Evolutionary conservation across 495 filamentous ascomycete species (phyloP).

Genomic region (Sordaria brevicollis): DNA sequence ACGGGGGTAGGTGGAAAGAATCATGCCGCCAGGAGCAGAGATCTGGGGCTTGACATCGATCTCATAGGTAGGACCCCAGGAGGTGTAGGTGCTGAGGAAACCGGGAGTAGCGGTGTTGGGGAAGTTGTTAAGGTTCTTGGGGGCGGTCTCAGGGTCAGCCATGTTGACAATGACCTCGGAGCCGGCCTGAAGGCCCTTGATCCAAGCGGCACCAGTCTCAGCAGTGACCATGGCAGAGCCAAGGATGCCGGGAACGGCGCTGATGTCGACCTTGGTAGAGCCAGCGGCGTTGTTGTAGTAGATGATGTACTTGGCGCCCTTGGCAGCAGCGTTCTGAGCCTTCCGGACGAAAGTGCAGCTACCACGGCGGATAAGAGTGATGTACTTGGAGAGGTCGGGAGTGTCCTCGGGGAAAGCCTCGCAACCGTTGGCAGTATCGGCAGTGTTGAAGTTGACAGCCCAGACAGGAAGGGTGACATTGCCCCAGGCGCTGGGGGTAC

Average conservation of each 20-base stretch:
- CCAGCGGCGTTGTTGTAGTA: slow-evolving; percentile 41
- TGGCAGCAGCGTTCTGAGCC: slow-evolving; percentile 35
- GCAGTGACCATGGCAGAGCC: slow-evolving; percentile 36
- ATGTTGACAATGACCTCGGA: slow-evolving; percentile 32
- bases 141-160: slow-evolving; percentile 29
- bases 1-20: slow-evolving; percentile 46
- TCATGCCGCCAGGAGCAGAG: slow-evolving; percentile 42
- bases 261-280: slow-evolving; percentile 15
- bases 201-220: slow-evolving; percentile 34
- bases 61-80: slow-evolving; percentile 48
- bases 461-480: slow-evolving; percentile 39
- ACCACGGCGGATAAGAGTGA: slow-evolving; percentile 46
- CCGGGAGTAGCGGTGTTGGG: slow-evolving; percentile 32
- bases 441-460: slow-evolving; percentile 37
- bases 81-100: slow-evolving; percentile 39
- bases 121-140: slow-evolving; percentile 22
- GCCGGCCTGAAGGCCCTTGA: slow-evolving; percentile 25
- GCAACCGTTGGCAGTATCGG: slow-evolving; percentile 37
- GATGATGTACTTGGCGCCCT: slow-evolving; percentile 45
- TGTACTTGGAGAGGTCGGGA: slow-evolving; percentile 39
- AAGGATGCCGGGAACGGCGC: slow-evolving; percentile 15
- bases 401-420: slow-evolving; percentile 31
- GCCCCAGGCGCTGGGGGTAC: slow-evolving; percentile 27
- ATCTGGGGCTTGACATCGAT: slow-evolving; percentile 45
- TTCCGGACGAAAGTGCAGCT: slow-evolving; percentile 41